Evolutionary conservation across 2,329 filamentous ascomycete species (phyloP), one percentile per base, ranked within the genome.

Genomic region (Monosporascus sp.): DNA sequence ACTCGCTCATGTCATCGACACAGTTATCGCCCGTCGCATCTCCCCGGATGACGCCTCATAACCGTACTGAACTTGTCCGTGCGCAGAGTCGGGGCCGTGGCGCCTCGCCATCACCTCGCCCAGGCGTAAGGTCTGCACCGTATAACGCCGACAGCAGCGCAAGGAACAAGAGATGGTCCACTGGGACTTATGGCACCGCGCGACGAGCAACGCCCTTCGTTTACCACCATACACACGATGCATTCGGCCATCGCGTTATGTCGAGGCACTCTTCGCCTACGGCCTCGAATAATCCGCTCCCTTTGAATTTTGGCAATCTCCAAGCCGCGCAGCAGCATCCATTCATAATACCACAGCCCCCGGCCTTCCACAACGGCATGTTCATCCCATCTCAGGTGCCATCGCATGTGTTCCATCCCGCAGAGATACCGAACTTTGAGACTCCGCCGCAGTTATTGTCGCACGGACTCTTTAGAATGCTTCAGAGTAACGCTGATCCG

Each of bases 81-180:
- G 79, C 77, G 47, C 83, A 81, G 57, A 89, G 85, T 68, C 82
- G 86, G 50, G 84, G 86, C 22, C 80, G 86, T 37, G 67, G 65
- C 41, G 85, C 85, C 14, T 89, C 87, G 46, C 86, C 86, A 38
- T 88, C 86, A 34, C 86, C 88, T 22, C 80, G 86, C 45, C 84
- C 83, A 34, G 83, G 78, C 51, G 77, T 86, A 65, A 81, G 87
- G 56, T 82, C 86, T 41, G 85, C 83, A 18, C 88, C 88, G 1
- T 90, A 90, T 70, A 85, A 74, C 49, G 77, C 89, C 49, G 86
- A 90, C 46, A 80, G 74, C 55, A 77, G 77, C 50, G 77, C 76
- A 46, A 80, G 85, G 57, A 83, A 78, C 65, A 90, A 90, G 75
- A 78, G 88, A 59, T 91, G 88, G 87, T 90, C 88, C 20, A 90